Base-by-base conservation (phyloP, 306 rosid genomes). In the Lotus japonicus region DNA sequence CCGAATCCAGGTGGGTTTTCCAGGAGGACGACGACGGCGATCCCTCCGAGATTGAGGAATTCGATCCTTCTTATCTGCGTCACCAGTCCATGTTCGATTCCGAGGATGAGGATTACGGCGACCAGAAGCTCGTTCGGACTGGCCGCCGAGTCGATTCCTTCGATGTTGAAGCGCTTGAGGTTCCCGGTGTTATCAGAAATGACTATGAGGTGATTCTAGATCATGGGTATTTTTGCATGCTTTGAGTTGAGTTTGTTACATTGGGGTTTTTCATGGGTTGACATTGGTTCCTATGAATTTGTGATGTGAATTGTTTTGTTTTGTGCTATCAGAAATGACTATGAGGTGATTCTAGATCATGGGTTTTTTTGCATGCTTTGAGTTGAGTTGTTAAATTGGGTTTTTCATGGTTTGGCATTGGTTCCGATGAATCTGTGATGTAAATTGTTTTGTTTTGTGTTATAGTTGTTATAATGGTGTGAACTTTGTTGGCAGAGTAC, bases 111-210 rank as follows among this genome's bases (percentile, higher is more conserved):
- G 99, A 95, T 38, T 83, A 80, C 84, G 95, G 77, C 1, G 99
- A 88, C 65, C 96, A 88, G 72, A 86, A 80, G 49, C 77, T 95
- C 77, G 83, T 95, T 75, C 92, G 99, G 23, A 95, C 99, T 53
- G 99, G 97, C 35, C 99, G 97, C 0, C 88, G 95, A 35, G 77
- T 90, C 51, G 97, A 95, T 76, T 95, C 99, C 5, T 95, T 95
- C 71, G 99, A 95, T 66, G 99, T 90, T 11, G 99, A 95, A 74
- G 99, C 99, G 46, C 97, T 95, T 19, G 99, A 95, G 74, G 88
- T 95, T 65, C 97, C 92, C 9, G 92, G 95, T 17, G 91, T 89
- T 43, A 91, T 56, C 10, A 84, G 95, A 69, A 78, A 75, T 63
- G 95, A 88, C 31, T 87, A 78, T 28, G 99, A 95, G 91, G 95